Percentiles rank a stretch among this genome's conserved stretches.
phyloP scores from a whole-genome alignment of 1,139 yeast genomes.

The Pichia sp. region DNA sequence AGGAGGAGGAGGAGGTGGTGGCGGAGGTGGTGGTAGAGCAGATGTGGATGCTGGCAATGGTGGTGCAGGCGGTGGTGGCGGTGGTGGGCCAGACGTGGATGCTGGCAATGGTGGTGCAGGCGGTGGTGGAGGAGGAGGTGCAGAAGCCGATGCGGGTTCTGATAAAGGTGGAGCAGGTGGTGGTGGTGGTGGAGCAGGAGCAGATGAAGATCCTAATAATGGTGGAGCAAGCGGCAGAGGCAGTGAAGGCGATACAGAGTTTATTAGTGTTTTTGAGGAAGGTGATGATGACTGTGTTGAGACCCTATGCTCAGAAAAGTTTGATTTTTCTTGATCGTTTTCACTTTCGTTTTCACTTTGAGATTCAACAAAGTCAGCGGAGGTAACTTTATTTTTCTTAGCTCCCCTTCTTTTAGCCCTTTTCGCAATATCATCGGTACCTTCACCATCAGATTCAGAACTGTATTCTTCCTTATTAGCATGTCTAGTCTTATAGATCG shows the following conservation, averaged over 20 bases:
- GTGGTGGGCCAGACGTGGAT: neutral
- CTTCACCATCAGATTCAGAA: neutral
- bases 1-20: conserved; percentile 18
- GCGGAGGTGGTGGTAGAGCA: conserved; percentile 15
- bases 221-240: too few species aligned
- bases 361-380: too few species aligned
- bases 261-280: too few species aligned
- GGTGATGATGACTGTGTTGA: too few species aligned
- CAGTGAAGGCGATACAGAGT: too few species aligned
- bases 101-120: neutral
- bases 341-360: too few species aligned
- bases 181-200: neutral
- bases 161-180: neutral
- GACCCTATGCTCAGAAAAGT: too few species aligned
- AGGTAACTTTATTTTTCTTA: too few species aligned
- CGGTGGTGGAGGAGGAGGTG: neutral
- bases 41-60: conserved; percentile 10
- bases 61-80: neutral
- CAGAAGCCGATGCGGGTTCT: neutral
- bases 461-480: neutral
- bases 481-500: neutral
- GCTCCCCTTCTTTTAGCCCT: neutral
- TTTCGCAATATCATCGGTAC: neutral
- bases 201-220: too few species aligned
- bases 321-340: too few species aligned